These are phyloP conservation scores for Daldinia vernicosa DNA, from an alignment of 495 filamentous ascomycete species.

Conservation along the genomic window DNA sequence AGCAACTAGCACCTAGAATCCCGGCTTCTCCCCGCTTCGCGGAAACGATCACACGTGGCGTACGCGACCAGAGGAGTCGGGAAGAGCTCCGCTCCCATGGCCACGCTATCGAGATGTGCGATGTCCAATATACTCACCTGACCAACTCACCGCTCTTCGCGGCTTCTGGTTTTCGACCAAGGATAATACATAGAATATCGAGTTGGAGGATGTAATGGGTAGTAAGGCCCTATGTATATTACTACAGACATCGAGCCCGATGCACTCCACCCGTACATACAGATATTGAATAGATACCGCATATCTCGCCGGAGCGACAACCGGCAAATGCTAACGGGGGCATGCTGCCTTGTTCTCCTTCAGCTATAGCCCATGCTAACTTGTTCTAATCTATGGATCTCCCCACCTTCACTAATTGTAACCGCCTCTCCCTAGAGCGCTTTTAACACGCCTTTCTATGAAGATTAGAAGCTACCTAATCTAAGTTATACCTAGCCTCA, in stretches of 20 bases:
- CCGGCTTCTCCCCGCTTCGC: background rate
- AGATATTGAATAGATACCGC: conserved; percentile 3
- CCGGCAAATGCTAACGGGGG: background rate
- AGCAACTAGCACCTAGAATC: background rate
- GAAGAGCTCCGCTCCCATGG: background rate
- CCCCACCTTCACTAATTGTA: background rate
- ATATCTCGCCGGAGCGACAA: background rate
- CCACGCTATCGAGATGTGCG: background rate
- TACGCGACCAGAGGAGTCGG: background rate
- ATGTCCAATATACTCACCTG: background rate
- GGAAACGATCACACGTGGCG: background rate
- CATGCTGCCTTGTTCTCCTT: background rate
- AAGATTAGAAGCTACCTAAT: background rate
- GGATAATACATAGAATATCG: background rate
- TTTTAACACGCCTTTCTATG: background rate
- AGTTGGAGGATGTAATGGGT: background rate
- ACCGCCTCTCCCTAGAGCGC: background rate
- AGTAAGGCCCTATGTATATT: conserved; percentile 4
- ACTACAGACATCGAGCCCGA: background rate
- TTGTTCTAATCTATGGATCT: background rate
- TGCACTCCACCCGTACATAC: background rate
- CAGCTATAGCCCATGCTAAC: background rate
- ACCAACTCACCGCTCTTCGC: background rate
- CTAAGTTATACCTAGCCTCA: background rate
- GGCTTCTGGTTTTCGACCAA: background rate